These are phyloP conservation scores for Citrus sinensis DNA, from an alignment of 345 rosid species.

Conservation along the genomic window DVS_A1.0 CM039165.1:14526001-14526500, in stretches of 20 bases:
- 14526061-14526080: not conserved
- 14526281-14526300: constrained; percentile 6
- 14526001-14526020: not conserved
- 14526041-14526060: not conserved
- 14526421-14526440: not conserved
- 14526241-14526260: no score
- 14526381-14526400: not conserved
- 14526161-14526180: constrained; percentile 78
- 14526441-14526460: no score
- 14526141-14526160: constrained; percentile 87
- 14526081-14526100: not conserved
- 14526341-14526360: constrained; percentile 72
- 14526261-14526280: not conserved
- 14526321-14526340: constrained; percentile 83
- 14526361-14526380: not conserved
- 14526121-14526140: constrained; percentile 1
- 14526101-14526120: not conserved
- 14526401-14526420: not conserved
- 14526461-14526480: no score
- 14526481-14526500: no score
- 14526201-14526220: not conserved
- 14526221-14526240: not conserved
- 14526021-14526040: not conserved
- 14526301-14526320: constrained; percentile 83
- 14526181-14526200: not conserved